Conservation (phyloP, 495 filamentous ascomycete genomes). For the Penicillium canariense region DNA sequence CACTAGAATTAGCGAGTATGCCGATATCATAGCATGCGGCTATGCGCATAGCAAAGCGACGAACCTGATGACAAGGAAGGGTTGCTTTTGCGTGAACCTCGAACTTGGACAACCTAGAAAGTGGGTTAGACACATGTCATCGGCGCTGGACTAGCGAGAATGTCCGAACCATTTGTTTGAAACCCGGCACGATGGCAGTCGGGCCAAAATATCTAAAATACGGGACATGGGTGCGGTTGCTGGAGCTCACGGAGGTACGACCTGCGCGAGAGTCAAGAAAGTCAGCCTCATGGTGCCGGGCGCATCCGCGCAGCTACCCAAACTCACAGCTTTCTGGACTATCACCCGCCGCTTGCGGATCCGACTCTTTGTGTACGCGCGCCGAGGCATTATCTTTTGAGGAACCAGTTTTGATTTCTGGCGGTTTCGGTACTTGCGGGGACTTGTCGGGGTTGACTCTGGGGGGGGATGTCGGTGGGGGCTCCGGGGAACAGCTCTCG, state of each 20-base stretch:
- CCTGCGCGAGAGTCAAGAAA: constrained; percentile 17
- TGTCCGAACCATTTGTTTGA: constrained; percentile 74
- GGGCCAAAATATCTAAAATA: constrained; percentile 88
- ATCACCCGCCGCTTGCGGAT: constrained; percentile 28
- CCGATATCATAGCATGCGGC: background rate
- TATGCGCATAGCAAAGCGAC: constrained; percentile 8
- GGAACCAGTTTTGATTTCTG: constrained; percentile 21
- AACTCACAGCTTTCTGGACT: constrained; percentile 45
- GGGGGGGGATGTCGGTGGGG: constrained; percentile 11
- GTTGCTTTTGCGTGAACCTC: constrained; percentile 50
- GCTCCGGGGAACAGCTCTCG: constrained; percentile 34
- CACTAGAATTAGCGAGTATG: background rate
- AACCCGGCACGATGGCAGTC: constrained; percentile 87
- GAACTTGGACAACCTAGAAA: constrained; percentile 60
- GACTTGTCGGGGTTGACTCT: constrained; percentile 16
- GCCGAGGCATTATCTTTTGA: constrained; percentile 25
- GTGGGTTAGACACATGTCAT: constrained; percentile 1
- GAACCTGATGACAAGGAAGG: constrained; percentile 49
- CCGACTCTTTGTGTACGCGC: constrained; percentile 31
- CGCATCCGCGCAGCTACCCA: background rate
- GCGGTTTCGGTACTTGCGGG: constrained; percentile 14
- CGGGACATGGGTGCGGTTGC: constrained; percentile 64
- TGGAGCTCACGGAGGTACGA: constrained; percentile 42
- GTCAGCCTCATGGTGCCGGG: constrained; percentile 15
- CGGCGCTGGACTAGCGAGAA: background rate